Conservation (phyloP, 164 flowering plant species). For the Paratinospora sagittata region DNA sequence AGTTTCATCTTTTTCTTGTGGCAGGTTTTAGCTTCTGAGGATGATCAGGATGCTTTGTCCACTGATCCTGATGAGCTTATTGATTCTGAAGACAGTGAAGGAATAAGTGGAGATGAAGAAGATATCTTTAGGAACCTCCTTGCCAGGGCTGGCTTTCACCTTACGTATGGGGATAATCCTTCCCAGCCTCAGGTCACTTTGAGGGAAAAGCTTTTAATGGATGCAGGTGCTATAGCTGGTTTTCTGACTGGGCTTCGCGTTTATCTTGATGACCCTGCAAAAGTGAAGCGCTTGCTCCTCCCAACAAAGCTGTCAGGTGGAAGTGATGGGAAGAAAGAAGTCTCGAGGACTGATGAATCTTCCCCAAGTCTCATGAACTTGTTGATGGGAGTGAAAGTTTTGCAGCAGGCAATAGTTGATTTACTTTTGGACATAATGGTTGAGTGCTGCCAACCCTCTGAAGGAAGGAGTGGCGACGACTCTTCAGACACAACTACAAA, state of each 20-base stretch:
- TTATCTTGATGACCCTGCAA: conserved; percentile 98
- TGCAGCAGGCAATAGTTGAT: conserved; percentile 98
- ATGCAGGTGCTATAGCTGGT: conserved; percentile 99
- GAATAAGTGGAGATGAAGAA: conserved; percentile 96
- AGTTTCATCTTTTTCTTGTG: conserved; percentile 7
- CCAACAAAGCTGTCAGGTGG: conserved; percentile 83
- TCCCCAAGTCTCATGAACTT: conserved; percentile 95
- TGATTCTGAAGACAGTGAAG: conserved; percentile 98
- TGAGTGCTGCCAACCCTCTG: conserved; percentile 97
- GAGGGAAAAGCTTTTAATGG: conserved; percentile 93
- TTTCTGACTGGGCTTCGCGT: conserved; percentile 96
- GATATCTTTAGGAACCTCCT: conserved; percentile 92
- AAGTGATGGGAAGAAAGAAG: conserved; percentile 64
- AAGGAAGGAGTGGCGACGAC: conserved; percentile 52
- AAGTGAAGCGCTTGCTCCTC: conserved; percentile 92
- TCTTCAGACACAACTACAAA: conserved; percentile 49
- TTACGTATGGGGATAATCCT: conserved; percentile 89
- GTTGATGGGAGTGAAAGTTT: conserved; percentile 97
- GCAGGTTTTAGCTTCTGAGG: conserved; percentile 96
- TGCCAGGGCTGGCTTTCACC: conserved; percentile 92
- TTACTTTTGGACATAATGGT: conserved; percentile 96
- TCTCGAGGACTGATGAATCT: conserved; percentile 51
- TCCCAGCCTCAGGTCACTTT: conserved; percentile 94
- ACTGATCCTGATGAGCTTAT: conserved; percentile 96
- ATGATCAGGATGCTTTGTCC: conserved; percentile 94